phyloP scores from a whole-genome alignment of 2,329 filamentous ascomycete genomes.

The Simplicillium sp. region DNA sequence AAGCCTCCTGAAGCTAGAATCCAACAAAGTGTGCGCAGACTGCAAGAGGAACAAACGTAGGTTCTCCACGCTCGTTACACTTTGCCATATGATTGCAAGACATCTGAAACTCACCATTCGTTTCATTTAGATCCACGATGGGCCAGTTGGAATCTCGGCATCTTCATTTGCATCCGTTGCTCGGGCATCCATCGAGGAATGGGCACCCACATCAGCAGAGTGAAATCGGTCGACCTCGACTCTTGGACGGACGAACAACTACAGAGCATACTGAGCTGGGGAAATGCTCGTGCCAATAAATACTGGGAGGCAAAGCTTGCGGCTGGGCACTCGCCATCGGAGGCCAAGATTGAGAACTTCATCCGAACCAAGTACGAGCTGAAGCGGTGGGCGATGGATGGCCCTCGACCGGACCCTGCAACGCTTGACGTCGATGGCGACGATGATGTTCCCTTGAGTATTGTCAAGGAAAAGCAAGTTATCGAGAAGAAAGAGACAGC shows the following conservation, averaged over 20 bases:
- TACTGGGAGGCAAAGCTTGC: conserved; percentile 97
- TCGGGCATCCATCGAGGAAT: conserved; percentile 98
- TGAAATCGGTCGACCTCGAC: conserved; percentile 97
- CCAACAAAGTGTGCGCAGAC: conserved; percentile 94
- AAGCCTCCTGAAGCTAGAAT: conserved; percentile 84
- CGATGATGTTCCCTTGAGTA: conserved; percentile 61
- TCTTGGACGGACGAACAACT: conserved; percentile 98
- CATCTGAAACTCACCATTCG: conserved; percentile 5
- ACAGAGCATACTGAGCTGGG: conserved; percentile 89
- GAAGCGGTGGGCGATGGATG: conserved; percentile 99
- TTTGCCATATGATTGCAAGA: conserved; percentile 1
- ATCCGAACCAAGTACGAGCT: conserved; percentile 98
- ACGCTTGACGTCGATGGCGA: conserved; percentile 77
- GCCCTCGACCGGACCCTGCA: conserved; percentile 84
- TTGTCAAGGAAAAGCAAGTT: conserved; percentile 58
- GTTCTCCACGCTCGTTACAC: conserved; percentile 19
- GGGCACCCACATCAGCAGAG: conserved; percentile 96
- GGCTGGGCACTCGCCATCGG: conserved; percentile 81
- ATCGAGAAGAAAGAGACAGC: conserved; percentile 50
- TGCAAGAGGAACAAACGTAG: conserved; percentile 98
- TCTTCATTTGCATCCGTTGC: conserved; percentile 97
- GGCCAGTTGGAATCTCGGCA: conserved; percentile 97
- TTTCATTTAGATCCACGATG: conserved; percentile 72
- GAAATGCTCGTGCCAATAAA: conserved; percentile 93
- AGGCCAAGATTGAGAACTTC: conserved; percentile 99